Base-by-base conservation (phyloP, 495 filamentous ascomycete species). In the Podospora didyma region DNA sequence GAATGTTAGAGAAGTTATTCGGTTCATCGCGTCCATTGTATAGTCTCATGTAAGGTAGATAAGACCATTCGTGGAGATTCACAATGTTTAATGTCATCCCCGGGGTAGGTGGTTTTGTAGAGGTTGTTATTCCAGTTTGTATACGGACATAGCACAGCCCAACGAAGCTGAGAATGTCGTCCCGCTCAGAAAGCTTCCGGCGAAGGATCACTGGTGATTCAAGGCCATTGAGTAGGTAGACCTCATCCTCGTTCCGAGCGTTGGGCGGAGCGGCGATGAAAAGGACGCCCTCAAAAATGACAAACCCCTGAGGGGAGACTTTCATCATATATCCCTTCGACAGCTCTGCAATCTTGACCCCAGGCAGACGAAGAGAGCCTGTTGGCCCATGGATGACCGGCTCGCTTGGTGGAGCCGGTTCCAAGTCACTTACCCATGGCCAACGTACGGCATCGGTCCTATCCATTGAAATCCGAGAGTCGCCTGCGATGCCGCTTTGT, bases 161-260 rank as follows among this genome's bases (percentile, higher is more conserved):
- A 9, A 62, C 51, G 12, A 62, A 55, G 16, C 46, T 56, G 23
- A 59, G 59, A n/a, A 62, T 48, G 45, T 46, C 47, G 16, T 42
- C 26, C 5, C 42, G 20, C 21, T 16, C 4, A 5, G 39, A 4
- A 7, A 24, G 19, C 16, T 48, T 20, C 7, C 24, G 59, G 14
- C 60, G 60, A 35, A 62, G 60, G 28, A 54, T 42, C 5, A 56
- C 50, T 11, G 51, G 56, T 16, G 19, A 10, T 47, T 59, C 47
- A 21, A 62, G 22, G 2, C 60, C 56, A 10, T 58, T 46, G n/a
- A 62, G 56, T 2, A 59, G 58, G 26, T 22, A 62, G 14, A 62
- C 53, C 10, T 26, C 46, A 20, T 58, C 46, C 4, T 31, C 26
- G 16, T 19, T n/a, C 16, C 35, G 3, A 11, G 46, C 56, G 17